These are phyloP conservation scores for Wickerhamomyces strasburgensis DNA, from an alignment of 805 yeast genomes.

Conservation along the genomic window DNA sequence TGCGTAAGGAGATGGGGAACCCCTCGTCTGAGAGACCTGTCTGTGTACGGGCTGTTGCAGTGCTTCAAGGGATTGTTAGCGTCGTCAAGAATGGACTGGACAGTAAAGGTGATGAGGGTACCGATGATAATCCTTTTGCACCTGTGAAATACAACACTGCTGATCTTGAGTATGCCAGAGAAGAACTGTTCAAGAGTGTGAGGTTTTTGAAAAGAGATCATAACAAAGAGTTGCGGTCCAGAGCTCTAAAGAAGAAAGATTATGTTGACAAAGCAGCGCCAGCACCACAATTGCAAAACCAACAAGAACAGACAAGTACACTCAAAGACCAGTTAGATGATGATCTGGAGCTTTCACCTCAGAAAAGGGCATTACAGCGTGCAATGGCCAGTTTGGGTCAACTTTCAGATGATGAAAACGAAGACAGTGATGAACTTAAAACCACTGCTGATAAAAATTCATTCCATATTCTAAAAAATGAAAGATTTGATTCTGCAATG, in stretches of 20 bases:
- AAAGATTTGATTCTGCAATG: conserved; percentile 23
- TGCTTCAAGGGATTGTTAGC: conserved; percentile 22
- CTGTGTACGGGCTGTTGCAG: conserved; percentile 29
- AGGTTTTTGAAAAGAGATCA: conserved; percentile 7
- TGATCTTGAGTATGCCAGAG: conserved; percentile 7
- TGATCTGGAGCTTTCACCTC: conserved; percentile 18
- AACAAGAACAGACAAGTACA: background rate
- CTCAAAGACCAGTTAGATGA: no score
- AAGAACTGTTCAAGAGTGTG: conserved; percentile 10
- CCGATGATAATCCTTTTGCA: background rate
- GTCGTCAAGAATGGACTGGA: conserved; percentile 6
- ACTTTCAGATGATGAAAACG: background rate
- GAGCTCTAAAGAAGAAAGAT: conserved; percentile 5
- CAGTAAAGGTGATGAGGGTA: background rate
- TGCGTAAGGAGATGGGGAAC: conserved; percentile 24
- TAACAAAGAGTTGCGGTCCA: conserved; percentile 9
- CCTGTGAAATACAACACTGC: background rate
- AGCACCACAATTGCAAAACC: background rate
- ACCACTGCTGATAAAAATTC: conserved; percentile 17
- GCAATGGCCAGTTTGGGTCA: conserved; percentile 2
- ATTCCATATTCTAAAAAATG: conserved; percentile 20
- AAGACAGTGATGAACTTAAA: conserved; percentile 6
- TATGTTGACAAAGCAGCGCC: conserved; percentile 11
- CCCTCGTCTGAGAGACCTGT: conserved; percentile 25
- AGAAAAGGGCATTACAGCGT: conserved; percentile 15